phyloP scores from a whole-genome alignment of 179 eudicot genomes.

The Silene vulgaris region DNA sequence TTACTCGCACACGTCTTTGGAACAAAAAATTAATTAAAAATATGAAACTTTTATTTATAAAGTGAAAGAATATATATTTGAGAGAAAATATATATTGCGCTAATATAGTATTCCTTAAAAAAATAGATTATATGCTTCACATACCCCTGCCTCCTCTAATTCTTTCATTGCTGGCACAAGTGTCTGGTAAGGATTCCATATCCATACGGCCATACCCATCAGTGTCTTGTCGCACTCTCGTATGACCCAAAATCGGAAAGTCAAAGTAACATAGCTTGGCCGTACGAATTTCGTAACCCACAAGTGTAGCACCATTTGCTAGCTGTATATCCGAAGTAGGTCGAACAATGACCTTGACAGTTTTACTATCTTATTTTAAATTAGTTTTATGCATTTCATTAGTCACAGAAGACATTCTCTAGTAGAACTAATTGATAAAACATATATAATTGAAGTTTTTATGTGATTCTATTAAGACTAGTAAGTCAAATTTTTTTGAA shows the following conservation, averaged over 20 bases:
- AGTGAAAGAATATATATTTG: background rate
- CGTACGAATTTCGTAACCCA: too few species aligned
- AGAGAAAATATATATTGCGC: background rate
- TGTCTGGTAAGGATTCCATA: too few species aligned
- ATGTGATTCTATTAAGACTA: background rate
- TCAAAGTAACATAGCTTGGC: too few species aligned
- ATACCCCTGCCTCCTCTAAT: background rate
- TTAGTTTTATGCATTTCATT: background rate
- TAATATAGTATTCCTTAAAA: background rate
- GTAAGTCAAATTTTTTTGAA: background rate
- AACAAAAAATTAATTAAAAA: background rate
- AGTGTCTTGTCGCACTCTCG: too few species aligned
- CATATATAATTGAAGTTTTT: background rate
- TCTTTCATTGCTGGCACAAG: background rate
- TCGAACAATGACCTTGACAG: background rate
- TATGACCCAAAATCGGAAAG: too few species aligned
- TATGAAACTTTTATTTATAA: background rate
- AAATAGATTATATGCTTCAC: background rate
- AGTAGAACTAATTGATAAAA: background rate
- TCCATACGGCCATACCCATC: too few species aligned
- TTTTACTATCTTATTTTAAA: background rate
- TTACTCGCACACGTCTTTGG: too few species aligned
- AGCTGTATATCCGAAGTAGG: background rate
- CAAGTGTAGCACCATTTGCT: too few species aligned
- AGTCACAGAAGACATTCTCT: background rate